Base-by-base conservation (phyloP, 2,329 filamentous ascomycete genomes). In the Ceratocystis eucalypticola region DNA sequence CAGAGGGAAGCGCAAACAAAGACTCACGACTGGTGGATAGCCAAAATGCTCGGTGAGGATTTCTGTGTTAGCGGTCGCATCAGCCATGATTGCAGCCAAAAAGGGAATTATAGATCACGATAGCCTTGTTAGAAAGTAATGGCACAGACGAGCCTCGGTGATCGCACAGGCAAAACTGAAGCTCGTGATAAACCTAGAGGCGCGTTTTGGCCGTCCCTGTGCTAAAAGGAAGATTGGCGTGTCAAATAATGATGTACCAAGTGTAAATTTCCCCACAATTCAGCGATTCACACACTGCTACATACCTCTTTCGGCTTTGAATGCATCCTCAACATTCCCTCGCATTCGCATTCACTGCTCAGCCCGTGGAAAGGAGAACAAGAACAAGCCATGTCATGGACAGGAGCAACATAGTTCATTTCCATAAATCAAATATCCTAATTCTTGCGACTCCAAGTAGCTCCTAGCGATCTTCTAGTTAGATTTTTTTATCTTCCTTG, bases 31-130 rank as follows among this genome's bases (percentile, higher is more conserved):
- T 33, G 93, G 94, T 1, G 94, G 93, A 72, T 96, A 96, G 70
- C 90, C 89, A 72, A 99, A 89, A 74, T 99, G 94, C 80, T 97
- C 94, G 1, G 94, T 96, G 69, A 97, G 82, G 71, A 97, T 83
- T 74, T 85, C 83, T 44, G 81, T 84, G 70, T 85, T 82, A 62
- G 81, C 62, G 20, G 61, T 41, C 5, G 61, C 61, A 57, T 67
- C 66, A n/a, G 66, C 61, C 66, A 67, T 67, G 28, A 20, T 65
- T 30, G 57, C 55, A 59, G 55, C 6, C 55, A 10, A 28, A 57
- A 12, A 6, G 7, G 28, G 17, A 6, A 20, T 4, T 8, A 20
- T 7, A n/a, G 7, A 5, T 37, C 30, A 17, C 25, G 55, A 37
- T 59, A 10, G 17, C 33, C n/a, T 8, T 59, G 25, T 30, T n/a